Evolutionary conservation across 257 asterid species (phyloP), one percentile per base, ranked within the genome.

Genomic region (Nicotiana tomentosiformis): DNA sequence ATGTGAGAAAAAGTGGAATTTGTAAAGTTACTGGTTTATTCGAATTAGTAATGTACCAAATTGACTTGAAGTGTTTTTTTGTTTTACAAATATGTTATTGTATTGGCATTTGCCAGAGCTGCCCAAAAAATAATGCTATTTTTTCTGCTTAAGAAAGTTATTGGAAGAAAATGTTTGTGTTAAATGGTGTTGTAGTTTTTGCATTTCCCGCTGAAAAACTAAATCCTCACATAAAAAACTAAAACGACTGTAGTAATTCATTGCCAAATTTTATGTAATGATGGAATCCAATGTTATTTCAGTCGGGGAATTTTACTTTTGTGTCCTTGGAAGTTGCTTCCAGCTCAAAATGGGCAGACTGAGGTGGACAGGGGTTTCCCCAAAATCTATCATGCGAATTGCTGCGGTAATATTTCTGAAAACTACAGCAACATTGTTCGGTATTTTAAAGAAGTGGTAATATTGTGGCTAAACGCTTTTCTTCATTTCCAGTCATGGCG

Each of bases 351-450:
- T 88, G 91, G 81, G 90, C 32, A 82, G 88, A 77, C 64, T 82
- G 66, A 86, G 81, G 77, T 84, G 90, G 85, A 66, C 86, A 7
- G 55, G 90, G 15, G 86, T 85, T 68, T 82, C 90, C 56, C 77
- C 91, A 57, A 85, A 85, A 83, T 88, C 88, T 8, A 70, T 86
- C 66, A 58, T 87, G 67, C 88, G 80, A 43, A 90, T 66, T 49
- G 56, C 87, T 79, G 72, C 76, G 95, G 97, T 93, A 91, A 82
- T 77, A 60, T 62, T 80, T 9, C 29, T 46, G 33, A 64, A 46
- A 80, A 10, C 20, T 43, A 18, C 37, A 2, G 9, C 77, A 8
- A 10, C 18, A n/a, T 43, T 57, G 55, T 26, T 65, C 12, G 61
- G 74, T 8, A 30, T 1, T 70, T 53, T 51, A 1, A 39, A 18